phyloP scores from a whole-genome alignment of 371 early-diverging fungal species.

The Synchytrium microbalum region DNA sequence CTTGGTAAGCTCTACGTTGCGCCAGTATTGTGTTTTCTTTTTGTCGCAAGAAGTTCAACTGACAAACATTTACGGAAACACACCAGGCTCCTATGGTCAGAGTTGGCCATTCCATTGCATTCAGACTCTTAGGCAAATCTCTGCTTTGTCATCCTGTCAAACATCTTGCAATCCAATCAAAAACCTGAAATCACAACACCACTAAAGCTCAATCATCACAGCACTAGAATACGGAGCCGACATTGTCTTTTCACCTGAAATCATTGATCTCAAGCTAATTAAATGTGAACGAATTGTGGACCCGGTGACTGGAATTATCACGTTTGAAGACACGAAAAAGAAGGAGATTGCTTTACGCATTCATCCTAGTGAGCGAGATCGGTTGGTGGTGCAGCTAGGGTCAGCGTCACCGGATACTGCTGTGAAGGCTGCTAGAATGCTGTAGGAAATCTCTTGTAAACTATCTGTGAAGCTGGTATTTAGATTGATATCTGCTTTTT shows the following conservation, averaged over 20 bases:
- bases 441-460: slow-evolving; percentile 43
- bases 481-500: not conserved
- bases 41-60: no score
- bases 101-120: not conserved
- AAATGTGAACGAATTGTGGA: slow-evolving; percentile 70
- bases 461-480: not conserved
- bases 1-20: not conserved
- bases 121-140: not conserved
- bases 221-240: slow-evolving; percentile 32
- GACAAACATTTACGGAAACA: no score
- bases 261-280: slow-evolving; percentile 79
- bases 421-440: slow-evolving; percentile 71
- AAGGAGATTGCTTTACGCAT: slow-evolving; percentile 31
- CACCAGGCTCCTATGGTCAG: not conserved
- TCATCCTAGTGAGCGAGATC: slow-evolving; percentile 25
- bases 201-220: not conserved
- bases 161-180: not conserved
- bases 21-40: not conserved
- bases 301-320: slow-evolving; percentile 31
- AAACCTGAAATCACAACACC: no score
- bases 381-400: slow-evolving; percentile 47
- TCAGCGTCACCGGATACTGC: slow-evolving; percentile 79
- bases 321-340: slow-evolving; percentile 11
- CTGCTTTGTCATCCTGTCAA: no score
- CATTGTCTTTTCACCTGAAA: slow-evolving; percentile 86